Base-by-base conservation (phyloP, 2,329 filamentous ascomycete species). In the Trichoderma sp. region DNA sequence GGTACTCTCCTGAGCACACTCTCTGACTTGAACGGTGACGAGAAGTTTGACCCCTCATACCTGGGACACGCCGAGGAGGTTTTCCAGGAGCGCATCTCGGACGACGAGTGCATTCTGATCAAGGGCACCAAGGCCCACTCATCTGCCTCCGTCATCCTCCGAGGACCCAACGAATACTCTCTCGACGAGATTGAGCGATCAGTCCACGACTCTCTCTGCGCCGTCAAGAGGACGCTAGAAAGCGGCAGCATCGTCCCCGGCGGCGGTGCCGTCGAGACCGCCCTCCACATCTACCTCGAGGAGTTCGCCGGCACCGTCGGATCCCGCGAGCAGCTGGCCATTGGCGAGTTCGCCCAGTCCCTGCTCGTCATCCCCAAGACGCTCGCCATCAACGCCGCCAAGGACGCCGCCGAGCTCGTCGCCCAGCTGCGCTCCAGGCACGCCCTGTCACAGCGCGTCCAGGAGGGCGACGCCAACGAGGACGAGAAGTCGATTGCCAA, bases 101-200 rank as follows among this genome's bases (percentile, higher is more conserved):
- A 99, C 81, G 97, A 99, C 80, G 97, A 99, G 88, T 98, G 96
- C 85, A 99, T 99, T 79, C 87, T 99, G 78, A 90, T 99, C 83
- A 98, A 97, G 89, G 96, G 96, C 74, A 98, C 97, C 81, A 98
- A 98, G 88, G 91, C 93, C 33, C 95, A 97, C 86, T 97, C 93
- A 3, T 97, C 95, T 7, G 95, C 97, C 35, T 99, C 97, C 21
- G 95, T 98, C 85, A 97, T 99, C 80, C 93, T 99, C 72, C 94
- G 97, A 76, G 97, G 97, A 63, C 90, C 97, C 80, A 98, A 99
- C 86, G 97, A 99, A 85, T 98, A 94, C 87, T 94, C 95, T 77
- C 91, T 99, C 35, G 97, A 99, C 82, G 97, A 99, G 89, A 99
- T 98, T 96, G 97, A 99, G 89, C 94, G 97, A 78, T 98, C 97